phyloP scores from a whole-genome alignment of 805 yeast genomes.

The Cyberlindnera bimundalis region DNA sequence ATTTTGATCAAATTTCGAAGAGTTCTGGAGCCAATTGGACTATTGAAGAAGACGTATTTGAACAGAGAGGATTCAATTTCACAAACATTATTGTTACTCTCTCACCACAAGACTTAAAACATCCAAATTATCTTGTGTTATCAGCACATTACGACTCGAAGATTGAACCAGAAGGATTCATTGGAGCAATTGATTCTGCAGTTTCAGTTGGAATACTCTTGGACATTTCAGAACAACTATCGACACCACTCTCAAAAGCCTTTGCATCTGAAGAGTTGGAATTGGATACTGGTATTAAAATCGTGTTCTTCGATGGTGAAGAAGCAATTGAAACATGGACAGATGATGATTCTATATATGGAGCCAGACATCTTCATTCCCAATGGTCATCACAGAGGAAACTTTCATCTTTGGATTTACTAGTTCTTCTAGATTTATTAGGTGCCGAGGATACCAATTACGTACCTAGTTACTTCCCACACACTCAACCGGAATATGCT shows the following conservation, averaged over 20 bases:
- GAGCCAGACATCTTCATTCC: conserved; percentile 47
- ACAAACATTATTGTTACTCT: conserved; percentile 37
- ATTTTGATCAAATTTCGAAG: conserved; percentile 30
- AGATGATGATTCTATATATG: conserved; percentile 50
- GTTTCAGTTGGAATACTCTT: conserved; percentile 52
- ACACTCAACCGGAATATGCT: conserved; percentile 37
- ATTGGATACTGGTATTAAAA: conserved; percentile 37
- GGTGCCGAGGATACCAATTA: conserved; percentile 35
- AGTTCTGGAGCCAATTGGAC: conserved; percentile 27
- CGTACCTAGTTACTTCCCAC: conserved; percentile 41
- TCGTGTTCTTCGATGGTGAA: conserved; percentile 59
- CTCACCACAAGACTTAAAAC: conserved; percentile 15
- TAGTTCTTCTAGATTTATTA: conserved; percentile 48
- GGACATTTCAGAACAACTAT: conserved; percentile 35
- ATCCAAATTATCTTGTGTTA: conserved; percentile 32
- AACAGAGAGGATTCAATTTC: conserved; percentile 33
- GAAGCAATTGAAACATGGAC: conserved; percentile 57
- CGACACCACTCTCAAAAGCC: conserved; percentile 17
- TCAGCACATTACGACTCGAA: conserved; percentile 56
- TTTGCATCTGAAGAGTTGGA: conserved; percentile 11
- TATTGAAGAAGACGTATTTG: conserved; percentile 36
- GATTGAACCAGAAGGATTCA: conserved; percentile 46
- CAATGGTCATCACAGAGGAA: conserved; percentile 31
- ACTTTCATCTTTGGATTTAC: conserved; percentile 37
- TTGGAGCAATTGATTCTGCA: conserved; percentile 61